Base-by-base conservation (phyloP, 1,284 basidiomycete species). In the Grifola frondosa region DNA sequence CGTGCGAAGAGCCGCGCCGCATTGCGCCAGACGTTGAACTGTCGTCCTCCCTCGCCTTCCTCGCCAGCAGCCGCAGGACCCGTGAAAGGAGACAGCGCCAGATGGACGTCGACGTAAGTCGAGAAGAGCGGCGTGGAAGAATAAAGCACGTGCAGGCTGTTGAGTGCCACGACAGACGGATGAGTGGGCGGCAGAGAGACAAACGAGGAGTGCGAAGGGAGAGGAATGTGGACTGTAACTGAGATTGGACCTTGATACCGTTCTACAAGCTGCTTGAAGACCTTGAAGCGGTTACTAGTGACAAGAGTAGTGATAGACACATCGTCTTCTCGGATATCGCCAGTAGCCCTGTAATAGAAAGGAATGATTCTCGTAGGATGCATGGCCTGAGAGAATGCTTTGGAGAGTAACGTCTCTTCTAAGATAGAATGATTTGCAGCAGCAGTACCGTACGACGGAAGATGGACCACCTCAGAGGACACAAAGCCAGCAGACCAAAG, bases 1-100 rank as follows among this genome's bases (percentile, higher is more conserved):
- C 88, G 75, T 2, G 88, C 83, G 57, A 89, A 88, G 40, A 89
- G 70, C 30, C 89, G 78, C 10, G 90, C 90, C 25, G 82, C 76
- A 60, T 92, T 92, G 30, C 91, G 75, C 87, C 90, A 92, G 29
- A 87, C 81, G 64, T 92, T 92, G 70, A 93, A 85, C 59, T 91
- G 80, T 4, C 88, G 75, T 48, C 86, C 82, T 56, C 62, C 61
- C 46, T 63, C 63, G 31, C 54, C 52, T 23, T 56, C 53, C 5
- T 34, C 40, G 23, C 44, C 43, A 4, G 40, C 23, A 11, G 29
- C 34, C 15, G 44, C 44, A 16, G 58, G 54, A 20, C 67, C 62
- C 43, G 63, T 44, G 46, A 88, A 89, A 3, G 81, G 77, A 43
- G 91, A 90, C 54, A 94, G 74, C 24, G 94, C 81, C 23, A 96